phyloP scores from a whole-genome alignment of 2,329 filamentous ascomycete species.

The Apiospora saccharicola region DNA sequence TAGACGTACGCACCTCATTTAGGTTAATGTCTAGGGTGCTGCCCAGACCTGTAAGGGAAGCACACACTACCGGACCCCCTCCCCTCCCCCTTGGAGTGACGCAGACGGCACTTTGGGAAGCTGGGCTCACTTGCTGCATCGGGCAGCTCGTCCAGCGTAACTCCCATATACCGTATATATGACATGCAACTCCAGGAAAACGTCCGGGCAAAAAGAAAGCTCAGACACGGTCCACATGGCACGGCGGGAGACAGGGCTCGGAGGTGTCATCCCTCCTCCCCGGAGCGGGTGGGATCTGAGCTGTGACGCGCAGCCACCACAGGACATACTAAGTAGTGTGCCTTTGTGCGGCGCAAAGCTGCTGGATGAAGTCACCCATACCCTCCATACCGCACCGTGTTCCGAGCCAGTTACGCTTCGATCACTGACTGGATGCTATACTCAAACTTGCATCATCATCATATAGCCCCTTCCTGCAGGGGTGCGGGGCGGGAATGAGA shows the following conservation, averaged over 20 bases:
- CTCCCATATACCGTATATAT: background rate
- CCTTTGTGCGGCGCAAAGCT: background rate
- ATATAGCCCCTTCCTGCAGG: slow-evolving; percentile 9
- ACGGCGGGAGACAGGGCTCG: slow-evolving; percentile 20
- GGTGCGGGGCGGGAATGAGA: background rate
- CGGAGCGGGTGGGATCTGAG: slow-evolving; percentile 15
- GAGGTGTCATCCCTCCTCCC: slow-evolving; percentile 12
- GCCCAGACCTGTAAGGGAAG: background rate
- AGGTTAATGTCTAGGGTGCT: background rate
- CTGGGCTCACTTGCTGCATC: slow-evolving; percentile 1
- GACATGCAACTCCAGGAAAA: slow-evolving; percentile 17
- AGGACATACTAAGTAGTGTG: slow-evolving; percentile 2
- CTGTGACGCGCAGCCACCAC: slow-evolving; percentile 10
- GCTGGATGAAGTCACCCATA: slow-evolving; percentile 19
- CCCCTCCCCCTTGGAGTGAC: background rate
- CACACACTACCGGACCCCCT: background rate
- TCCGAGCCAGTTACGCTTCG: slow-evolving; percentile 15
- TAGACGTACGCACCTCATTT: background rate
- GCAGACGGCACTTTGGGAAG: slow-evolving; percentile 15
- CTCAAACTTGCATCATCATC: slow-evolving; percentile 1
- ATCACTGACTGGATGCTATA: background rate
- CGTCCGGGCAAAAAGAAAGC: background rate
- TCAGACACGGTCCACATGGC: slow-evolving; percentile 17
- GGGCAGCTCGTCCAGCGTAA: background rate
- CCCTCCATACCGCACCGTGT: slow-evolving; percentile 4